Evolutionary conservation across 768 basidiomycete genomes (phyloP).

Genomic region (Pilatotrama ljubarskyi): DNA sequence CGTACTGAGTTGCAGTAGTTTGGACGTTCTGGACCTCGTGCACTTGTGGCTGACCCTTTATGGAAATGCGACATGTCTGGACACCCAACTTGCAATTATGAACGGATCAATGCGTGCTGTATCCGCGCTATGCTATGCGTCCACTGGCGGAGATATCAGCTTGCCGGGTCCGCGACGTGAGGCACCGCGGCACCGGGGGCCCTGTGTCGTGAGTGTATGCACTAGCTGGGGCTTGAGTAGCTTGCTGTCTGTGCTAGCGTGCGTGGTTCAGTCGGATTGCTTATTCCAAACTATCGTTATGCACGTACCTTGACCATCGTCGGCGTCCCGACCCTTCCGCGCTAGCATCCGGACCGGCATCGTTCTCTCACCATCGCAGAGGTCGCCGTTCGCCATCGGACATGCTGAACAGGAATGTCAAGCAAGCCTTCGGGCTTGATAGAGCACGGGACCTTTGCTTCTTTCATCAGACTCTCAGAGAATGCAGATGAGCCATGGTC

Average conservation of each 20-base stretch:
- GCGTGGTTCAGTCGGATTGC: background rate
- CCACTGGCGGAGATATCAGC: background rate
- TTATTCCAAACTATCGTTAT: background rate
- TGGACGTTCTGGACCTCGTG: too few species aligned
- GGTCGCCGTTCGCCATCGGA: conserved; percentile 5
- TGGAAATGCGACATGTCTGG: background rate
- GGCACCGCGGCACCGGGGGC: background rate
- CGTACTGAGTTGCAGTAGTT: too few species aligned
- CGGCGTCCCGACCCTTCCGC: background rate
- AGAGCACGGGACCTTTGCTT: background rate
- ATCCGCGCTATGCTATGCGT: background rate
- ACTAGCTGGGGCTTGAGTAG: background rate
- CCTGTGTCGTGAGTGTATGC: background rate
- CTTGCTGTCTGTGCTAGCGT: background rate
- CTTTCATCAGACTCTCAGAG: background rate
- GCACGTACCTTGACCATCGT: background rate
- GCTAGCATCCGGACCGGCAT: background rate
- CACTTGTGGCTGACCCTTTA: too few species aligned
- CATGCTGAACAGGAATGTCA: background rate
- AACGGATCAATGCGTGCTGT: conserved; percentile 3
- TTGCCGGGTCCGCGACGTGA: conserved; percentile 2
- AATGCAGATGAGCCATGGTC: background rate
- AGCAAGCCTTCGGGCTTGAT: background rate
- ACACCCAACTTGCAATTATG: background rate
- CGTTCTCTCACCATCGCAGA: background rate